Conservation (phyloP, 106 monocot species). For the Dendrobium catenatum region DNA sequence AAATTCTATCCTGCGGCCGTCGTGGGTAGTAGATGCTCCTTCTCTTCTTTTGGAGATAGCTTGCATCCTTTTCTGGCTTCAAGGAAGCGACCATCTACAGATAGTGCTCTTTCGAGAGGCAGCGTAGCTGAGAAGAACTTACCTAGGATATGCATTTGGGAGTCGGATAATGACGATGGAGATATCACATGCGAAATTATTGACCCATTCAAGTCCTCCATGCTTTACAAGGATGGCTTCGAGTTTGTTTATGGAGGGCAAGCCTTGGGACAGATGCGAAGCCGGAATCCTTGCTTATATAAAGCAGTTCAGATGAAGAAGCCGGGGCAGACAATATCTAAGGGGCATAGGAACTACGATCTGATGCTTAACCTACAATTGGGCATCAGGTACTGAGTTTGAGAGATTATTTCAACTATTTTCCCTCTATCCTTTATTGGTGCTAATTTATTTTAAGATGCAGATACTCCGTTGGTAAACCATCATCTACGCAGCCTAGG, state of each 20-base stretch:
- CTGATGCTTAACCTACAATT: constrained; percentile 78
- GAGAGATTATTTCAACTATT: neutral
- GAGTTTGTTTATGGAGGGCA: neutral
- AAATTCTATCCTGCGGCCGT: constrained; percentile 19
- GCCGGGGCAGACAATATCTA: constrained; percentile 60
- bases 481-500: constrained; percentile 31
- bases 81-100: constrained; percentile 23
- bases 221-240: constrained; percentile 30
- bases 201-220: constrained; percentile 49
- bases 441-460: constrained; percentile 4
- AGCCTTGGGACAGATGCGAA: neutral
- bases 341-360: constrained; percentile 81
- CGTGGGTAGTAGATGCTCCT: neutral
- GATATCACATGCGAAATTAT: constrained; percentile 80
- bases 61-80: constrained; percentile 9
- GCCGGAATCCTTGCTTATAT: constrained; percentile 30
- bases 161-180: constrained; percentile 63
- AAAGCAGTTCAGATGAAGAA: constrained; percentile 38
- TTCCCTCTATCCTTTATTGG: neutral
- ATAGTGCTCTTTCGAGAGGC: constrained; percentile 3
- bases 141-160: constrained; percentile 85
- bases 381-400: constrained; percentile 35
- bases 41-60: constrained; percentile 1
- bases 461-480: constrained; percentile 79
- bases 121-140: constrained; percentile 32